Evolutionary conservation across 768 basidiomycete genomes (phyloP), one percentile per base, ranked within the genome.

Genomic region (Calocybe indica): DNA sequence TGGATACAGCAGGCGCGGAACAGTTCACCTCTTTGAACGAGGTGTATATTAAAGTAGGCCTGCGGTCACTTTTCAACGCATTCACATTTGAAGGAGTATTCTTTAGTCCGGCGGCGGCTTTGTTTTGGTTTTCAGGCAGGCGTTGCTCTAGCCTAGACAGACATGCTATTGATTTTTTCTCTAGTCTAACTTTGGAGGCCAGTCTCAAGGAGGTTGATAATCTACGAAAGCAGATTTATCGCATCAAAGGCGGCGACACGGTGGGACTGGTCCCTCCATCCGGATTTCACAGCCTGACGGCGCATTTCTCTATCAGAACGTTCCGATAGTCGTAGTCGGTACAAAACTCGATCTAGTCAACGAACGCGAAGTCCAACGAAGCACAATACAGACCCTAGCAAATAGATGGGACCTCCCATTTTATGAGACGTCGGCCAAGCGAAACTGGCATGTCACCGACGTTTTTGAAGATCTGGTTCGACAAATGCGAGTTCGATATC

Each of bases 351-450:
- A 93, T 61, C 76, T 93, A 35, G 77, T 76, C 28, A 81, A 77
- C 49, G 91, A 93, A 62, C 78, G 92, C 31, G 88, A 92, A 59
- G 86, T 93, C 5, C 78, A 80, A 12, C 71, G 75, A 40, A 69
- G 60, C 37, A 79, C 78, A 0, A 85, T 90, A 32, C 78, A 84
- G 57, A 66, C 77, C 7, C 75, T 88, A 8, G 78, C 83, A 13
- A 70, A 63, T 31, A 73, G 73, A 2, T 90, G 88, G 88, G 69
- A 71, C 10, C 66, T 88, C n/a, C 85, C 75, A 7, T 86, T 88
- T 58, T 91, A 85, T 59, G 90, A 92, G 67, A 92, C 89, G 2
- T 90, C 88, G n/a, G 87, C 89, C 7, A 92, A 91, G 63, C 73
- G 79, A 40, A 82, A 90, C 58, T 88, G 85, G 88, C 80, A 91